A percentile compares a stretch with the other conserved stretches of the same genome.
These are phyloP conservation scores for Hypoxylon lenormandii DNA, from an alignment of 495 filamentous ascomycete species.

Conservation along the genomic window DNA sequence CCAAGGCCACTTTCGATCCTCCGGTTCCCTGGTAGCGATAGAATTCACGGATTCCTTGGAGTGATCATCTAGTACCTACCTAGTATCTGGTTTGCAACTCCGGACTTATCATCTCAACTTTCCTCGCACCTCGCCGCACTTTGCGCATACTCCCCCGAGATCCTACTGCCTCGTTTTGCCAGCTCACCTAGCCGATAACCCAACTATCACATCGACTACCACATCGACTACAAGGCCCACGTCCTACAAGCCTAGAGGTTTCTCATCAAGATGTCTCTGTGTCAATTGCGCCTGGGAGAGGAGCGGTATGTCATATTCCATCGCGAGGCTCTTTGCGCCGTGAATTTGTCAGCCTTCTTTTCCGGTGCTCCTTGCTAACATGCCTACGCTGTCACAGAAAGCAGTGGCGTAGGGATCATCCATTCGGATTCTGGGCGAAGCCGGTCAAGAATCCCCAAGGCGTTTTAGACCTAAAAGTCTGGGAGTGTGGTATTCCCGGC, in stretches of 20 bases:
- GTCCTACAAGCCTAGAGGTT: neutral
- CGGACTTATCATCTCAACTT: slow-evolving; percentile 7
- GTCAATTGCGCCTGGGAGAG: slow-evolving; percentile 87
- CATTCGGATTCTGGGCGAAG: slow-evolving; percentile 96
- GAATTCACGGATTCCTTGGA: neutral
- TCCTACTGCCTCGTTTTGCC: neutral
- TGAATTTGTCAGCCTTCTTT: slow-evolving; percentile 27
- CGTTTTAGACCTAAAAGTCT: slow-evolving; percentile 89
- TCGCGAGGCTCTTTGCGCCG: neutral
- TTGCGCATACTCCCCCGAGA: slow-evolving; percentile 16
- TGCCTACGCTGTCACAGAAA: slow-evolving; percentile 68
- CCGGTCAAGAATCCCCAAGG: slow-evolving; percentile 82
- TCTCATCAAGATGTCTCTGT: slow-evolving; percentile 77
- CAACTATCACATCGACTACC: neutral
- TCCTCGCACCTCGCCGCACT: neutral
- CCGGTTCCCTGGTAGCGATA: neutral
- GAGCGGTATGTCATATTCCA: slow-evolving; percentile 74
- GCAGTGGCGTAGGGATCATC: slow-evolving; percentile 96
- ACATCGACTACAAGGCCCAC: neutral
- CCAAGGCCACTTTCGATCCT: no score
- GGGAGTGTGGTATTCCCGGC: slow-evolving; percentile 96
- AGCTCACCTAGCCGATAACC: neutral
- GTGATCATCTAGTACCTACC: neutral
- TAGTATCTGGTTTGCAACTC: slow-evolving; percentile 24
- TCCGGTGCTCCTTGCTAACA: slow-evolving; percentile 19